A percentile compares a stretch with the other conserved stretches of the same genome.
Conservation (phyloP, 2,329 filamentous ascomycete genomes). For the Claviceps humidiphila region DNA sequence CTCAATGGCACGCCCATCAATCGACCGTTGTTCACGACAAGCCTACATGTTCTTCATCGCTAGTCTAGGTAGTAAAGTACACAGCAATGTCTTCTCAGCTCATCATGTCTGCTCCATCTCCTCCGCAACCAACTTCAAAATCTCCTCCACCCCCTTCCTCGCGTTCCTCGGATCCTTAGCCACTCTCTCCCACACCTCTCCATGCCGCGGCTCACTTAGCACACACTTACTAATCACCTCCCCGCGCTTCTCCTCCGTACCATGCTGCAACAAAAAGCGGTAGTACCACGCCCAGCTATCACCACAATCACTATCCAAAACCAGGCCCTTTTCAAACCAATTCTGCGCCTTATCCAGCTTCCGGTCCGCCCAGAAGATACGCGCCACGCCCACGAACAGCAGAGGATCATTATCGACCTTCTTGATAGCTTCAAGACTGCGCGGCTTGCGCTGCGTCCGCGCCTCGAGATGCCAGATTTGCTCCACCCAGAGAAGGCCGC, state of each 20-base stretch:
- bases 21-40: background rate
- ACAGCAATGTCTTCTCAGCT: background rate
- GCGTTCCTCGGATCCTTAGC: conserved; percentile 79
- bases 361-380: conserved; percentile 92
- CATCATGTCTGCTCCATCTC: conserved; percentile 16
- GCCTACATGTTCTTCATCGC: background rate
- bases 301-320: conserved; percentile 73
- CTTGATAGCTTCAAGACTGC: conserved; percentile 88
- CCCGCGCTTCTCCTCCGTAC: conserved; percentile 79
- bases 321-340: conserved; percentile 94
- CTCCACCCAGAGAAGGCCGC: conserved; percentile 81
- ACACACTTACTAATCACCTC: conserved; percentile 75
- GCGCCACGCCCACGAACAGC: conserved; percentile 80
- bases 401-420: conserved; percentile 87
- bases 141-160: conserved; percentile 60
- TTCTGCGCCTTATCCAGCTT: conserved; percentile 85
- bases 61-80: background rate
- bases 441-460: conserved; percentile 82
- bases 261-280: conserved; percentile 83
- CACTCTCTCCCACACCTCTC: conserved; percentile 79
- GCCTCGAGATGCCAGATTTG: conserved; percentile 90
- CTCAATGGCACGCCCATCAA: background rate
- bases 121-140: conserved; percentile 64
- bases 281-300: conserved; percentile 99
- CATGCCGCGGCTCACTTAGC: conserved; percentile 76